A percentile compares a stretch with the other conserved stretches of the same genome.
Conservation (phyloP, 2,329 filamentous ascomycete genomes). For the Tolypocladium capitatum region DNA sequence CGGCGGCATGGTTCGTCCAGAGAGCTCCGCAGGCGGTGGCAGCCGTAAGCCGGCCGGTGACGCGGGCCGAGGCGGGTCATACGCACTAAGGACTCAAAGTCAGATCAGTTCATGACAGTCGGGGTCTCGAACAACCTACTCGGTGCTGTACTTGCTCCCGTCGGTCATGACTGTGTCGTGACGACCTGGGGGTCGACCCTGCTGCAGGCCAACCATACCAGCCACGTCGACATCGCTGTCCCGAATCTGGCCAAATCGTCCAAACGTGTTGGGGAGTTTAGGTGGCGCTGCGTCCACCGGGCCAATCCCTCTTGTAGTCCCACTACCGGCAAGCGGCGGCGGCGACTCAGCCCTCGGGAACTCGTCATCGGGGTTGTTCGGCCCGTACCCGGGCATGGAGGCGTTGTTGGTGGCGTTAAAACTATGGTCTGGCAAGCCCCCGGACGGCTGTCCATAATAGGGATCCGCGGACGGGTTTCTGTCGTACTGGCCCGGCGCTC, state of each 20-base stretch:
- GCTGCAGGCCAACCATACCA: conserved; percentile 61
- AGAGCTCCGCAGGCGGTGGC: conserved; percentile 20
- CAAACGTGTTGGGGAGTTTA: conserved; percentile 26
- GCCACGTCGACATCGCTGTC: conserved; percentile 61
- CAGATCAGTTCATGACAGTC: neutral
- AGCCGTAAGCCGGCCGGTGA: conserved; percentile 28
- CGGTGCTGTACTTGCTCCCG: conserved; percentile 57
- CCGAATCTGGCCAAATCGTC: conserved; percentile 32
- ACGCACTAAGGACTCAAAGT: conserved; percentile 23
- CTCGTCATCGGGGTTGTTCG: conserved; percentile 29
- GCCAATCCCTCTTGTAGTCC: conserved; percentile 31
- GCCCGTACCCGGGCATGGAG: conserved; percentile 10
- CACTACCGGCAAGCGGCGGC: conserved; percentile 41
- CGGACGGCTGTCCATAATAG: conserved; percentile 16
- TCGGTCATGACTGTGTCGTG: conserved; percentile 47
- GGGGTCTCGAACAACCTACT: conserved; percentile 34
- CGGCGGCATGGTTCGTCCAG: conserved; percentile 21
- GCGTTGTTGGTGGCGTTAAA: neutral
- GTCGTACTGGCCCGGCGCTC: conserved; percentile 21
- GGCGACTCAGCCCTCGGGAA: conserved; percentile 51
- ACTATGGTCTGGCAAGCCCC: neutral
- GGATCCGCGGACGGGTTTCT: conserved; percentile 22
- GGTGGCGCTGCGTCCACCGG: conserved; percentile 57
- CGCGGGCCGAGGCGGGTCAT: conserved; percentile 39
- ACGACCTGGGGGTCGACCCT: conserved; percentile 27